phyloP scores from a whole-genome alignment of 1,284 basidiomycete species.

The Sphagnurus paluster region DNA sequence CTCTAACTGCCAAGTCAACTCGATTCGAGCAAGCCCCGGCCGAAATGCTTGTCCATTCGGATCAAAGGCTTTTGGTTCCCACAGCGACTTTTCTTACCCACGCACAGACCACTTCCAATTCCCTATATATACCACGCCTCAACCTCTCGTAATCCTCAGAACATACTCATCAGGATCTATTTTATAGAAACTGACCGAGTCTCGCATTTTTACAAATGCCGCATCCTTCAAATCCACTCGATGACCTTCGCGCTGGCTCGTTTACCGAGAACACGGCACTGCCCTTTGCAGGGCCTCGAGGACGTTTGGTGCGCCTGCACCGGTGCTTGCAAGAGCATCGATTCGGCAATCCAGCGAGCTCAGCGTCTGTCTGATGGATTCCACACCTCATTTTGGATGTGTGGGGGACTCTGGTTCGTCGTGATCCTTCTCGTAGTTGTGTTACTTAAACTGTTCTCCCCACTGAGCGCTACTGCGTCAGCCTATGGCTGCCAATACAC shows the following conservation, averaged over 20 bases:
- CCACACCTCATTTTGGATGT: conserved; percentile 18
- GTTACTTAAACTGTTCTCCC: not conserved
- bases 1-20: too few relatives aligned
- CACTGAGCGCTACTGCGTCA: too few relatives aligned
- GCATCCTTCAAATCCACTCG: conserved; percentile 77
- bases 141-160: conserved; percentile 47
- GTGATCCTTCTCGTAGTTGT: not conserved
- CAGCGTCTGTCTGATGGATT: conserved; percentile 79
- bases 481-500: not conserved
- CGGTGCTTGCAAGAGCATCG: conserved; percentile 39
- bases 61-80: not conserved
- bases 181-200: conserved; percentile 88
- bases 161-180: conserved; percentile 87
- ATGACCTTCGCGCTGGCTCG: conserved; percentile 75
- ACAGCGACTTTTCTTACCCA: conserved; percentile 7
- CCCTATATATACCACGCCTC: conserved; percentile 38
- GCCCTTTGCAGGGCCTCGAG: conserved; percentile 53
- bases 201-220: conserved; percentile 86
- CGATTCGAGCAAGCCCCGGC: too few relatives aligned
- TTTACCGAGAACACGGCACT: conserved; percentile 73
- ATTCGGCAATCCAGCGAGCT: conserved; percentile 53
- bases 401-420: conserved; percentile 1
- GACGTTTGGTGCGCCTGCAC: conserved; percentile 61
- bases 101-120: conserved; percentile 36
- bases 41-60: too few relatives aligned